These are phyloP conservation scores for Fusarium avenaceum DNA, from an alignment of 2,329 filamentous ascomycete genomes.

Conservation along the genomic window DNA sequence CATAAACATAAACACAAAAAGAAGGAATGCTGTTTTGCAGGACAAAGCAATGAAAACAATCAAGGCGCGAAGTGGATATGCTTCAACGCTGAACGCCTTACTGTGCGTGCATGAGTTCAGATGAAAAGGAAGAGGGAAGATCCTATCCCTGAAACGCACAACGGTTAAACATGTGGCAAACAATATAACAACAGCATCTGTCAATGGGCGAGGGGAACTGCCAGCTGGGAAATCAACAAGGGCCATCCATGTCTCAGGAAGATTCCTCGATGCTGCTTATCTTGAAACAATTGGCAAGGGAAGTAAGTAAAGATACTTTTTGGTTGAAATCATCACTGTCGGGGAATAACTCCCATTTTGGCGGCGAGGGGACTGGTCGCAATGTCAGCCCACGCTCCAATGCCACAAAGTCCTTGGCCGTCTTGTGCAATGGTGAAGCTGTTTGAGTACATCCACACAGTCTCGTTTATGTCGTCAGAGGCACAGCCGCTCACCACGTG, in stretches of 20 bases:
- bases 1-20: not conserved
- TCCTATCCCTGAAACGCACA: slow-evolving; percentile 37
- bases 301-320: not conserved
- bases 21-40: not conserved
- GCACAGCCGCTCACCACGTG: slow-evolving; percentile 22
- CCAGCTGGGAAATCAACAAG: slow-evolving; percentile 10
- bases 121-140: slow-evolving; percentile 4
- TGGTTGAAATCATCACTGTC: slow-evolving; percentile 24
- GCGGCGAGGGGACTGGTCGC: slow-evolving; percentile 22
- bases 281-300: not conserved
- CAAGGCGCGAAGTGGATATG: slow-evolving; percentile 2
- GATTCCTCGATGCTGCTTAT: slow-evolving; percentile 18
- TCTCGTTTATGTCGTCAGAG: slow-evolving; percentile 23
- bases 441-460: slow-evolving; percentile 14
- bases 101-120: slow-evolving; percentile 5
- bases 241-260: slow-evolving; percentile 1
- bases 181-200: not conserved
- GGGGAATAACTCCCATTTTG: slow-evolving; percentile 26
- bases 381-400: slow-evolving; percentile 44
- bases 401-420: slow-evolving; percentile 30
- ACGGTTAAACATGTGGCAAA: not conserved
- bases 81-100: slow-evolving; percentile 7
- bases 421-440: slow-evolving; percentile 5
- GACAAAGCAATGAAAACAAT: not conserved
- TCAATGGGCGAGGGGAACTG: slow-evolving; percentile 10